Conservation (phyloP, 2,329 filamentous ascomycete species). For the Colletotrichum orbiculare region DNA sequence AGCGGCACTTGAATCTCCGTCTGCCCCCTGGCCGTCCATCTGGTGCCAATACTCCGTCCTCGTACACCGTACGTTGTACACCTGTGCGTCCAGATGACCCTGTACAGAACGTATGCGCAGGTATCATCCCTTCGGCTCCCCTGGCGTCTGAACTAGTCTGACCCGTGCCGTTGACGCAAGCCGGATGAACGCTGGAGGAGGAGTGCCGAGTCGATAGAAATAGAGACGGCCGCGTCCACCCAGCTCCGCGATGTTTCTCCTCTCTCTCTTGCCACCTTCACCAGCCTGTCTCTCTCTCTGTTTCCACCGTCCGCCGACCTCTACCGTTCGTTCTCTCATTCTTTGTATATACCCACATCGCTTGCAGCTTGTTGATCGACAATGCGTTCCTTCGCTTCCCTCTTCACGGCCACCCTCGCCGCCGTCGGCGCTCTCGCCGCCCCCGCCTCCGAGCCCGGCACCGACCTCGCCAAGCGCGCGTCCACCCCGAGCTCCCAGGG, state of each 20-base stretch:
- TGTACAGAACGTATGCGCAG: no score
- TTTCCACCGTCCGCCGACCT: constrained; percentile 11
- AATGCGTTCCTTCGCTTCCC: constrained; percentile 31
- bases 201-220: constrained; percentile 13
- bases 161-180: not conserved
- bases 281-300: constrained; percentile 9
- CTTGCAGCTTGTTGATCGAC: not conserved
- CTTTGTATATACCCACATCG: constrained; percentile 18
- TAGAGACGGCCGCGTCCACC: constrained; percentile 5
- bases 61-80: no score
- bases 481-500: constrained; percentile 42
- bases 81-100: no score
- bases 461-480: constrained; percentile 27
- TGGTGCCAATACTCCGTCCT: not conserved
- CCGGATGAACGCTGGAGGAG: not conserved
- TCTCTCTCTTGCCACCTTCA: constrained; percentile 1
- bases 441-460: constrained; percentile 23
- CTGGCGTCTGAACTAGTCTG: not conserved
- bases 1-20: constrained; percentile 31
- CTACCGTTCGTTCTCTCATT: constrained; percentile 16
- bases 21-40: constrained; percentile 13
- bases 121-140: not conserved
- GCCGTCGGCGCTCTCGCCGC: constrained; percentile 31
- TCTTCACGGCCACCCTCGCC: constrained; percentile 33
- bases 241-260: not conserved